Base-by-base conservation (phyloP, 1,284 basidiomycete genomes). In the Ganoderma meredithae region DNA sequence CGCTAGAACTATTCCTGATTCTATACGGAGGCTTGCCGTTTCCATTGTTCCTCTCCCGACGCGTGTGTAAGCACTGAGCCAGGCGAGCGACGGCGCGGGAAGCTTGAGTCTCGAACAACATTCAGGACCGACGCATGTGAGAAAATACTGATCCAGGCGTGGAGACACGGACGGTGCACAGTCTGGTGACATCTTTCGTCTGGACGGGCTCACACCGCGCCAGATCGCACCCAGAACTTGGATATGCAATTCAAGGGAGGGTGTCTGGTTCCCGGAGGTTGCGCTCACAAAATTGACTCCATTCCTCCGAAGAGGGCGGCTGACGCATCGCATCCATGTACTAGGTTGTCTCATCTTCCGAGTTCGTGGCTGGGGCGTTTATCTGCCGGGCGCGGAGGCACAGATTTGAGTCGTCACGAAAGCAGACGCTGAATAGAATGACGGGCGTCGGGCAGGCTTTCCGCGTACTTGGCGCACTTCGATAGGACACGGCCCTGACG, bases 251-350 rank as follows among this genome's bases (percentile, higher is more conserved):
- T 9, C 36, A 36, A 36, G 36, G 36, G 36, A 36, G 55, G 52
- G 13, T 53, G 4, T 49, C 47, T 22, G 47, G 55, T 58, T 15
- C 19, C 55, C 55, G 55, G 31, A 55, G 52, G 19, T 58, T 58
- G 55, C 5, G 1, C n/a, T 17, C 19, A 13, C 39, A 58, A 58
- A 39, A 22, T 39, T 43, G 17, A n/a, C 33, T 47, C 63, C 63
- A 64, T 52, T 64, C 31, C 36, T 60, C 63, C 56, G 63, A 27
- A n/a, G 22, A 52, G 56, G 56, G 44, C 56, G 63, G 56, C 43
- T 44, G 47, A 39, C 33, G 6, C 15, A 3, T 39, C 55, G 31
- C 55, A 12, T 36, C 19, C 31, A 36, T 56, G 27, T 31, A 31
- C 12, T 15, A 58, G 31, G 22, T 22, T n/a, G 15, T 19, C n/a